These are phyloP conservation scores for Leucosporidium creatinivorum DNA, from an alignment of 768 basidiomycete species.

Conservation along the genomic window DNA sequence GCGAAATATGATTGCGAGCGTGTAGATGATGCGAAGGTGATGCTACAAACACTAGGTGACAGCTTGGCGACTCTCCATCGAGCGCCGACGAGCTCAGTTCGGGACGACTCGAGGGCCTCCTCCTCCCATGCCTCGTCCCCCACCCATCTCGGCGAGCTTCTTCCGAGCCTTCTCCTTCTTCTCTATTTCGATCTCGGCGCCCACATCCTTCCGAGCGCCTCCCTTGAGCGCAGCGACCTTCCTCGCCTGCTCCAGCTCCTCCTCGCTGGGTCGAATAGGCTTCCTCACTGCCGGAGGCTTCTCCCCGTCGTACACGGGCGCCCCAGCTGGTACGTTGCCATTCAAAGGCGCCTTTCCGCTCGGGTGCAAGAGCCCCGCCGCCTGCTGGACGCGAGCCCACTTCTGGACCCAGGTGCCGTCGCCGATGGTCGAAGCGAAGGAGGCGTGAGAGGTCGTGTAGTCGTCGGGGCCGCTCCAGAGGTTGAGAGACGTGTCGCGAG, in stretches of 20 bases:
- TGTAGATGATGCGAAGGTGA: too few species aligned
- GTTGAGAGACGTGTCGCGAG: not conserved
- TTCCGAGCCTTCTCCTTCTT: not conserved
- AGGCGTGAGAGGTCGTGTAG: not conserved
- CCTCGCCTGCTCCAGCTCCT: conserved; percentile 10
- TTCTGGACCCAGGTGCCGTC: conserved; percentile 28
- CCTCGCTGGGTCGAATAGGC: conserved; percentile 12
- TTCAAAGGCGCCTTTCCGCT: not conserved
- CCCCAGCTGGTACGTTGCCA: too few species aligned
- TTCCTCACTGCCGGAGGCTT: not conserved
- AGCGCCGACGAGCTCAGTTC: too few species aligned
- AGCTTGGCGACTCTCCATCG: too few species aligned
- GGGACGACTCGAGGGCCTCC: too few species aligned
- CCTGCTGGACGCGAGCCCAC: conserved; percentile 27
- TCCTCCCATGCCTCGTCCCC: too few species aligned
- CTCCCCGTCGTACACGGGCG: not conserved
- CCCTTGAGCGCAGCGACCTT: not conserved
- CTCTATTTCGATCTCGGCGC: not conserved
- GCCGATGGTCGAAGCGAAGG: conserved; percentile 10
- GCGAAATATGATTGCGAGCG: too few species aligned
- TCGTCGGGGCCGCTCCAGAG: conserved; percentile 23
- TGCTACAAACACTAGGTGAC: too few species aligned
- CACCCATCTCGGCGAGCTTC: too few species aligned
- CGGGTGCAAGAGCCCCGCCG: not conserved
- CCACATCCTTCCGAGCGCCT: not conserved